A percentile compares a stretch with the other conserved stretches of the same genome.
Conservation (phyloP, 2,329 filamentous ascomycete species). For the Microcyclospora tardicrescens region DNA sequence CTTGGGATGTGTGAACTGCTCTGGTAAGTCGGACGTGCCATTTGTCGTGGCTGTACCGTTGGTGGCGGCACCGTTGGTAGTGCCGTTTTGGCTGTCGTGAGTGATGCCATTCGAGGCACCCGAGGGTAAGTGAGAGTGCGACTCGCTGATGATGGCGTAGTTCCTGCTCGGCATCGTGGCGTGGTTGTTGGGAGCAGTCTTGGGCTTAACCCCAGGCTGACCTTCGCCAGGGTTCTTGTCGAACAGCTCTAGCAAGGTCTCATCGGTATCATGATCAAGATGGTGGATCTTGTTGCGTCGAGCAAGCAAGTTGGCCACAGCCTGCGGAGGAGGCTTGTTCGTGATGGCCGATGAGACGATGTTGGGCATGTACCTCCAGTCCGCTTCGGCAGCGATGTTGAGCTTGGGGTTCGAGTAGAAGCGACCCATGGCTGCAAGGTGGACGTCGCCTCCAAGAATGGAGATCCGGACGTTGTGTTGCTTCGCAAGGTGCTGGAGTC, state of each 20-base stretch:
- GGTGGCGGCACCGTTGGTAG: constrained; percentile 10
- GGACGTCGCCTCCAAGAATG: constrained; percentile 52
- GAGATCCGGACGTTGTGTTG: constrained; percentile 45
- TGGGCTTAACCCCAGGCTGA: constrained; percentile 34
- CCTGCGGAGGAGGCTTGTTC: constrained; percentile 53
- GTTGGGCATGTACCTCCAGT: constrained; percentile 52
- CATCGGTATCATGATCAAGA: constrained; percentile 48
- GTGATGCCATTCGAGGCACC: neutral
- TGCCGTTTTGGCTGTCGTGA: constrained; percentile 1
- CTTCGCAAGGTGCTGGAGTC: constrained; percentile 47
- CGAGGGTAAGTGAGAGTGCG: constrained; percentile 19
- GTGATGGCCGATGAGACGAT: constrained; percentile 53
- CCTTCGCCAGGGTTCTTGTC: constrained; percentile 42
- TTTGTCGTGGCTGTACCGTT: constrained; percentile 6
- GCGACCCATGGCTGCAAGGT: constrained; percentile 49
- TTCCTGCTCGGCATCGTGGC: constrained; percentile 69
- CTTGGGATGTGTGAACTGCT: constrained; percentile 32
- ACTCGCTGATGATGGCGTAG: constrained; percentile 50
- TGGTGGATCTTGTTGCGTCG: constrained; percentile 54
- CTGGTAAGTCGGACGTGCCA: constrained; percentile 6
- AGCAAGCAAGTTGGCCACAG: constrained; percentile 52
- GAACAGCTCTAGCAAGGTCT: constrained; percentile 51
- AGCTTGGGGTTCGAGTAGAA: constrained; percentile 51
- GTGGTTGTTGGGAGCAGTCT: constrained; percentile 62
- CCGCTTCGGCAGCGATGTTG: constrained; percentile 42